Percentiles rank a stretch among this genome's conserved stretches.
Conservation (phyloP, 1,284 basidiomycete species). For the Inonotus hispidus region DNA sequence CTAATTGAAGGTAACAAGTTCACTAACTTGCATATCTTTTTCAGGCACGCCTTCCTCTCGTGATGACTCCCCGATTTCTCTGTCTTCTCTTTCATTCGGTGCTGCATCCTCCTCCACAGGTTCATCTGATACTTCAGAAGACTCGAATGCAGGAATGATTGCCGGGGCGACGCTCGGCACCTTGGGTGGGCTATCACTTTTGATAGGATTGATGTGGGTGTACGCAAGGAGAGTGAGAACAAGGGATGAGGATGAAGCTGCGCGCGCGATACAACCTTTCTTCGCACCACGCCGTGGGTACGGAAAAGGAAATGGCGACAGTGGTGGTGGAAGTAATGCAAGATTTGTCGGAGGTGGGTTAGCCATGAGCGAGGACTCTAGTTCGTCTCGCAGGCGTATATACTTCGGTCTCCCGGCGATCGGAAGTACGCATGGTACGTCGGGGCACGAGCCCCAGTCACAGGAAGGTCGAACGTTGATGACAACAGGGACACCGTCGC, state of each 20-base stretch:
- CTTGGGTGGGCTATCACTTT: not conserved
- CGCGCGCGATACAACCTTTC: conserved; percentile 8
- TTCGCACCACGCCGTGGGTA: not conserved
- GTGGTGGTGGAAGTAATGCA: not conserved
- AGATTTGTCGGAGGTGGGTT: not conserved
- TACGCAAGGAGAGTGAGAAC: not conserved
- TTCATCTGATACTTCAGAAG: not conserved
- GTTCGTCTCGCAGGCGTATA: not conserved
- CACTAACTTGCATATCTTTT: not conserved
- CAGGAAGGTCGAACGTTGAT: not conserved
- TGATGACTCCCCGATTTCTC: not conserved
- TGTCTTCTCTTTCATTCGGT: not conserved
- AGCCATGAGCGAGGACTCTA: not conserved
- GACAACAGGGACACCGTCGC: not conserved
- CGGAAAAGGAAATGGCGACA: not conserved
- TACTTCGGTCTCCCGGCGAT: not conserved
- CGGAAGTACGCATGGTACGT: not conserved
- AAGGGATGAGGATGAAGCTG: conserved; percentile 3
- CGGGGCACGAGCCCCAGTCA: not conserved
- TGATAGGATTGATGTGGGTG: not conserved
- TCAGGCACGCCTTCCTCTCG: not conserved
- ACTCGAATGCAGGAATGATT: conserved; percentile 2
- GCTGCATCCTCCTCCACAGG: not conserved
- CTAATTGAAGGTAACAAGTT: not conserved
- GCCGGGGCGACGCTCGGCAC: conserved; percentile 7